Evolutionary conservation across 2,329 filamentous ascomycete species (phyloP).

Genomic region (Acrocalymma vagum): DNA sequence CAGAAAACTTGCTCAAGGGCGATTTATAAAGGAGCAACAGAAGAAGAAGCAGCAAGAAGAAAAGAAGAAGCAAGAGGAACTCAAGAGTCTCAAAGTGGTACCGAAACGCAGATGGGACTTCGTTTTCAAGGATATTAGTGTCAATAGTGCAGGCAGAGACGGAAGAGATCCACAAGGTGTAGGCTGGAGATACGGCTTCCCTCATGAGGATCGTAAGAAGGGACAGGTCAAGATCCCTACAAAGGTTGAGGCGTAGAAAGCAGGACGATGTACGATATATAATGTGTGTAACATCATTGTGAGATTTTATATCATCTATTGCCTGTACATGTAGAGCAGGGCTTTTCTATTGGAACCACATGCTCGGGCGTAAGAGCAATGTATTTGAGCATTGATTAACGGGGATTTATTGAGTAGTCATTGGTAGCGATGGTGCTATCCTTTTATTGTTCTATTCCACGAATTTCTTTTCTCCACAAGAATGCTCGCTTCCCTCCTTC

Average conservation of each 20-base stretch:
- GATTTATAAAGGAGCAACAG: conserved; percentile 38
- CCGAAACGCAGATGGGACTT: conserved; percentile 66
- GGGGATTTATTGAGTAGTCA: conserved; percentile 1
- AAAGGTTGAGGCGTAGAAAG: conserved; percentile 57
- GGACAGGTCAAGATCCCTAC: conserved; percentile 71
- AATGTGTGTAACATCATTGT: conserved; percentile 27
- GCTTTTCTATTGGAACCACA: conserved; percentile 9
- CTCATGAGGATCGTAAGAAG: conserved; percentile 69
- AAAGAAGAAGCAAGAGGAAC: conserved; percentile 53
- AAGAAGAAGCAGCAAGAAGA: conserved; percentile 50
- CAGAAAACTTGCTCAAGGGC: conserved; percentile 37
- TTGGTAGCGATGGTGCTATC: no score
- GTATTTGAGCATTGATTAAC: conserved; percentile 4
- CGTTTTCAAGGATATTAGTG: conserved; percentile 66
- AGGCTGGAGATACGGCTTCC: conserved; percentile 69
- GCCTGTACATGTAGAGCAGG: conserved; percentile 22
- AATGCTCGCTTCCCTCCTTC: no score
- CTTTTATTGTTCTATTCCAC: no score
- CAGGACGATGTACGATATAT: conserved; percentile 27
- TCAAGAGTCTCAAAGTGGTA: conserved; percentile 53
- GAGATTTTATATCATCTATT: conserved; percentile 27
- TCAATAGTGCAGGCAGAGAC: conserved; percentile 63
- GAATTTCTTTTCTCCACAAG: no score
- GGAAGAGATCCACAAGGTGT: conserved; percentile 63
- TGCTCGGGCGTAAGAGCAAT: conserved; percentile 3